A percentile compares a stretch with the other conserved stretches of the same genome.
These are phyloP conservation scores for Fusarium sp. DNA, from an alignment of 2,329 filamentous ascomycete genomes.

Conservation along the genomic window DNA sequence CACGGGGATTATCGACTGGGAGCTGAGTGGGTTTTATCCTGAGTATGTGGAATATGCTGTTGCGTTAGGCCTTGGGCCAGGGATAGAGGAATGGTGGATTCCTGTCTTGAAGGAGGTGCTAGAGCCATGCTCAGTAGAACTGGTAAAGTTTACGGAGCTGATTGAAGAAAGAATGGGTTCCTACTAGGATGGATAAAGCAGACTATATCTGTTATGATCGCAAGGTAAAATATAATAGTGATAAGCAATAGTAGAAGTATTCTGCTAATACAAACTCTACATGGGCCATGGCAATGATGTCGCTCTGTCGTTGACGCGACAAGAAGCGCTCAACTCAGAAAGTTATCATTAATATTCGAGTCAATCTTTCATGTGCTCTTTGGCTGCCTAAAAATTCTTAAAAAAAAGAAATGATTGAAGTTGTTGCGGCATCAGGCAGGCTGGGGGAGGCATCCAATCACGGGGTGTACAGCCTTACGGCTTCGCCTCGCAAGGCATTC, in stretches of 20 bases:
- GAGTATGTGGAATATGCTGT: conserved; percentile 1
- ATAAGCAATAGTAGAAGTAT: too few relatives aligned
- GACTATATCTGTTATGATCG: too few relatives aligned
- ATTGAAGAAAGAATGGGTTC: not conserved
- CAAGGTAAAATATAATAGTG: too few relatives aligned
- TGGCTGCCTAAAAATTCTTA: too few relatives aligned
- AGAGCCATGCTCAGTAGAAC: not conserved
- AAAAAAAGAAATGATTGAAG: not conserved
- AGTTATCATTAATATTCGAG: too few relatives aligned
- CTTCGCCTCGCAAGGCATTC: not conserved
- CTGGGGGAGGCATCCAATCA: not conserved
- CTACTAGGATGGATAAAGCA: too few relatives aligned
- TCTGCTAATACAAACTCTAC: too few relatives aligned
- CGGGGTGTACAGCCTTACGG: not conserved
- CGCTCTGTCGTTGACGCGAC: too few relatives aligned
- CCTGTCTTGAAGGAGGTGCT: not conserved
- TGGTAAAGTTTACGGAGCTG: not conserved
- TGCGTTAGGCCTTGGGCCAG: not conserved
- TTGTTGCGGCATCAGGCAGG: not conserved
- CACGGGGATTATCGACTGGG: conserved; percentile 6
- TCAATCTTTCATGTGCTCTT: too few relatives aligned
- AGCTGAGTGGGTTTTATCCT: conserved; percentile 1
- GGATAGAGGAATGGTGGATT: not conserved
- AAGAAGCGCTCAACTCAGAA: too few relatives aligned
- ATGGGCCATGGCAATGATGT: too few relatives aligned